phyloP scores from a whole-genome alignment of 495 filamentous ascomycete species.

The Aspergillus kassunensis region DNA sequence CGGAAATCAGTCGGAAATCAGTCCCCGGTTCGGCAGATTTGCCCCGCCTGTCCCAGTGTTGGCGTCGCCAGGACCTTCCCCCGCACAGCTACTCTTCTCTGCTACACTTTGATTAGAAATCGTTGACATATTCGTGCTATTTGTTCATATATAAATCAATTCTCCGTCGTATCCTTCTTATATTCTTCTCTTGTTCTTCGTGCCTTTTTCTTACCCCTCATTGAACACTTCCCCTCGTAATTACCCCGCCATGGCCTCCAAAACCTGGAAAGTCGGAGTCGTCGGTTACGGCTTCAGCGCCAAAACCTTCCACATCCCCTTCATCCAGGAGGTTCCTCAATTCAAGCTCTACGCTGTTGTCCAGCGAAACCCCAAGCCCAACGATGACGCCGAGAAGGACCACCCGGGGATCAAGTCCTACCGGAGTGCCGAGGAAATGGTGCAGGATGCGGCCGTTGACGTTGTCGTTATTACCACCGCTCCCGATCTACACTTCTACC shows the following conservation, averaged over 20 bases:
- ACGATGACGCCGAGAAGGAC: constrained; percentile 63
- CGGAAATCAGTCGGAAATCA: neutral
- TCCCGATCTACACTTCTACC: constrained; percentile 68
- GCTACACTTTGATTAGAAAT: neutral
- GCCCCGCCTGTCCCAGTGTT: constrained; percentile 26
- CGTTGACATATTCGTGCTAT: too few relatives aligned
- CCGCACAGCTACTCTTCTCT: constrained; percentile 24
- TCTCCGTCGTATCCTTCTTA: too few relatives aligned
- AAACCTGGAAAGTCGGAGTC: constrained; percentile 54
- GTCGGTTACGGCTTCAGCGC: constrained; percentile 76
- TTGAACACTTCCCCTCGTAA: neutral
- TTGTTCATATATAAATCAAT: constrained; percentile 1
- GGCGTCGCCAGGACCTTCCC: constrained; percentile 42
- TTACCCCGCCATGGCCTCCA: constrained; percentile 39
- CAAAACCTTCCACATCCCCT: constrained; percentile 87
- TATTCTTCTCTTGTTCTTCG: too few relatives aligned
- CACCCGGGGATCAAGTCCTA: constrained; percentile 63
- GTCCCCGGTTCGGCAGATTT: constrained; percentile 9
- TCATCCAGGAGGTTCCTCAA: constrained; percentile 61
- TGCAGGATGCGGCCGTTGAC: constrained; percentile 62
- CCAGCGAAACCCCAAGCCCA: constrained; percentile 65
- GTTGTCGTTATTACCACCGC: constrained; percentile 72
- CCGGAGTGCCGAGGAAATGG: constrained; percentile 56
- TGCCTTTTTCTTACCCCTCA: constrained; percentile 10
- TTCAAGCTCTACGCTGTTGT: constrained; percentile 74